These are phyloP conservation scores for Scheffersomyces lignosus DNA, from an alignment of 805 yeast species.

Conservation along the genomic window DNA sequence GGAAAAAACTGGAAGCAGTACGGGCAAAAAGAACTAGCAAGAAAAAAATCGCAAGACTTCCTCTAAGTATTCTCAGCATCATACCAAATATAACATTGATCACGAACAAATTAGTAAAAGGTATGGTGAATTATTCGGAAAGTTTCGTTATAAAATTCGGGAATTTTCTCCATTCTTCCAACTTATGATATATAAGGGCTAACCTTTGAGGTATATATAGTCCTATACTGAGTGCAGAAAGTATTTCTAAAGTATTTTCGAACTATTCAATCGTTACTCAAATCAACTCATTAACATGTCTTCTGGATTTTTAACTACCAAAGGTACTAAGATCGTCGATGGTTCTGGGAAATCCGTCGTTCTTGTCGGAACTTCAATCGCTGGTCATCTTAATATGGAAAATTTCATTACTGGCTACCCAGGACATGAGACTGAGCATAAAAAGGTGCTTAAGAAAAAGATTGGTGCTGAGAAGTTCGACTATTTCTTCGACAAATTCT, in stretches of 20 bases:
- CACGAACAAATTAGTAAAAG: too few relatives aligned
- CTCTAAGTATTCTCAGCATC: too few relatives aligned
- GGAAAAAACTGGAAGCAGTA: too few relatives aligned
- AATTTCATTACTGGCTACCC: constrained; percentile 58
- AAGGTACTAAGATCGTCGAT: constrained; percentile 51
- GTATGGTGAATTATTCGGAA: too few relatives aligned
- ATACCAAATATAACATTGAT: too few relatives aligned
- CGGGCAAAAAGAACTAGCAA: too few relatives aligned
- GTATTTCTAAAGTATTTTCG: background rate
- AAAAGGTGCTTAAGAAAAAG: constrained; percentile 34
- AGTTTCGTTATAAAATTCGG: background rate
- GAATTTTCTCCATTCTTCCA: background rate
- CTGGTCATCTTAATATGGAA: constrained; percentile 56
- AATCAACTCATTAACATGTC: background rate
- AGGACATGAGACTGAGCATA: constrained; percentile 54
- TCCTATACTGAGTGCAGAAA: background rate
- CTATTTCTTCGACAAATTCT: constrained; percentile 51
- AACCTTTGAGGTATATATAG: background rate
- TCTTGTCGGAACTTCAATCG: constrained; percentile 50
- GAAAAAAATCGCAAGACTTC: too few relatives aligned
- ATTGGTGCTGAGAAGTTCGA: constrained; percentile 50
- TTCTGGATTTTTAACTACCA: constrained; percentile 13
- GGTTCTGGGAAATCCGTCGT: constrained; percentile 37
- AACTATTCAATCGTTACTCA: background rate
- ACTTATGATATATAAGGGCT: background rate